Evolutionary conservation across 768 basidiomycete genomes (phyloP), one percentile per base, ranked within the genome.

Genomic region (Hypsizygus marmoreus): DNA sequence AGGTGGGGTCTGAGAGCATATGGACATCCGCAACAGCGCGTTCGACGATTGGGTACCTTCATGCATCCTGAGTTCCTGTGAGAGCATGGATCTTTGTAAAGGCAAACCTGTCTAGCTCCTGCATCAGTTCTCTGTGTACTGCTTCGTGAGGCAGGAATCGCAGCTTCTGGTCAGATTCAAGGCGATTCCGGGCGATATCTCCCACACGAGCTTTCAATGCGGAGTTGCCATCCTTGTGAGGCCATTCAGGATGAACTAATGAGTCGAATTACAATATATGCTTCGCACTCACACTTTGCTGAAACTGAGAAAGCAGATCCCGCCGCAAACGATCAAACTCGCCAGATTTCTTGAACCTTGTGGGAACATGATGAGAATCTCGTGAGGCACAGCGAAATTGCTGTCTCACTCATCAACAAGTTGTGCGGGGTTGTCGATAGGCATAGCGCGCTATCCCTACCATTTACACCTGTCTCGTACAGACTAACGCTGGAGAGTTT

Each of bases 281-380:
- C 23, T 19, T 46, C 43, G 32, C 13, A 69, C 80, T 49, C 62
- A 87, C 86, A 56, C 81, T 76, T 53, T 69, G 73, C 54, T 80
- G 77, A 61, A 87, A 86, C 56, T 82, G 71, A 5, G 72, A 57
- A 28, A 88, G 62, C 17, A 90, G 67, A 63, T 88, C 81, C 39
- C 79, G 76, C 38, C 87, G 75, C 50, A 88, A 60, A 17, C 82
- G 79, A 54, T 89, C 86, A 53, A 88, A 88, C 65, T 89, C 85
- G 22, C 86, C 87, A 9, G 85, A 86, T 56, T 82, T 84, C 65
- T 89, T 88, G 70, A 88, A 89, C 55, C 87, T 89, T 53, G 33
- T 12, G 14, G 14, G 10, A 26, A 37, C 19, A 24, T 11, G 24
- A 47, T 14, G 20, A 43, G 14, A 12, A 32, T 26, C 33, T 26